Percentiles rank a stretch among this genome's conserved stretches.
Evolutionary conservation across 2,329 filamentous ascomycete genomes (phyloP).

Genomic region (Plectosphaerella sp.): DNA sequence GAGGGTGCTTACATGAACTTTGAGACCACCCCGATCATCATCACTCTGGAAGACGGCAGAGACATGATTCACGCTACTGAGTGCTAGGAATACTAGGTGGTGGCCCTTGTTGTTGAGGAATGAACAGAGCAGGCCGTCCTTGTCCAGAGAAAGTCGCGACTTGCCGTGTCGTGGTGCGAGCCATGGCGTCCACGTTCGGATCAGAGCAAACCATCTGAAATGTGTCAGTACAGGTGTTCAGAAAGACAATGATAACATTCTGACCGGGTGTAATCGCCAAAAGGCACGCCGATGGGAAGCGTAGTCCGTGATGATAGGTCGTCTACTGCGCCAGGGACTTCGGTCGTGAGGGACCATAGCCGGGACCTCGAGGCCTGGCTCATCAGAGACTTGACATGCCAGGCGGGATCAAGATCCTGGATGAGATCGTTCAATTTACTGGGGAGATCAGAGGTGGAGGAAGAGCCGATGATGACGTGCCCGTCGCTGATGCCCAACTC

Average conservation of each 20-base stretch:
- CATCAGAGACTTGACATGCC: conserved; percentile 47
- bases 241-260: conserved; percentile 5
- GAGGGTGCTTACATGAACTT: conserved; percentile 49
- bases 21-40: conserved; percentile 54
- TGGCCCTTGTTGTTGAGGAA: conserved; percentile 70
- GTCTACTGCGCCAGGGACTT: conserved; percentile 51
- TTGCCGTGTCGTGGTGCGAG: conserved; percentile 82
- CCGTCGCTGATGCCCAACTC: conserved; percentile 61
- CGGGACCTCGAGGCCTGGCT: conserved; percentile 65
- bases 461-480: conserved; percentile 45
- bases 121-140: conserved; percentile 73
- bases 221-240: neutral
- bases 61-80: conserved; percentile 70
- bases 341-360: conserved; percentile 64
- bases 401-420: conserved; percentile 47
- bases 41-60: conserved; percentile 65
- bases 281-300: conserved; percentile 59
- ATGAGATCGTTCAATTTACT: conserved; percentile 53
- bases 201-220: conserved; percentile 71
- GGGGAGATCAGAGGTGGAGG: conserved; percentile 17
- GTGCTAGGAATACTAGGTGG: conserved; percentile 71
- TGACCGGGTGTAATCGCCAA: conserved; percentile 49
- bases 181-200: conserved; percentile 80
- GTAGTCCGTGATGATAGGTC: conserved; percentile 53
- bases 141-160: conserved; percentile 60